Evolutionary conservation across 2,329 filamentous ascomycete genomes (phyloP), one percentile per base, ranked within the genome.

Genomic region (Cladosporium sp.): DNA sequence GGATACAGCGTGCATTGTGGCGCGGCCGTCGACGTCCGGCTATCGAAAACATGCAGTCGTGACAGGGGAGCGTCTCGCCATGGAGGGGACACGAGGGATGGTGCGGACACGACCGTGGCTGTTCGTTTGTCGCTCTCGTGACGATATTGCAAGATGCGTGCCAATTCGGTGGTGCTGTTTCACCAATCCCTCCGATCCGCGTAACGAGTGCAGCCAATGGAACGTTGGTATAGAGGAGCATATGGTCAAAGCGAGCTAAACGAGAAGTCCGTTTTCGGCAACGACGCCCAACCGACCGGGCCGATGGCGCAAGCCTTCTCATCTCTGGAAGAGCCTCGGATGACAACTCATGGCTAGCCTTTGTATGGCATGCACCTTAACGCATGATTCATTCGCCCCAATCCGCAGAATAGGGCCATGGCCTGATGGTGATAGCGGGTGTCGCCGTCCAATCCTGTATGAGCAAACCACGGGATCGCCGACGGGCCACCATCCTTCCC

Each of bases 41-140:
- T 47, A 47, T 47, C 18, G 43, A 29, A 47, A 32, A 29, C 35
- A 38, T 47, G 43, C 43, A 39, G 32, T 7, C n/a, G 13, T 16
- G 32, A 8, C 32, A 35, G 32, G 32, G 32, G 32, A 27, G 32
- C 32, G 15, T 16, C 15, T 16, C 13, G 32, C 32, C 32, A 35
- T 35, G 32, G 12, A 35, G 8, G 32, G 32, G 13, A 16, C 15
- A 35, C 13, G 13, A 35, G 32, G 12, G 32, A 16, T 16, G 11
- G 15, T 7, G 15, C 7, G 32, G 4, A 27, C 5, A 27, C 22
- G 5, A 27, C 4, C 9, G 9, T 27, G 22, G 5, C 22, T 27
- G 22, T 5, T 27, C 5, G 22, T 9, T 27, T 27, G 9, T 27
- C 5, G 22, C 22, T 27, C 22, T 27, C 22, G 9, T 27, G 22